phyloP scores from a whole-genome alignment of 768 basidiomycete genomes.

The Cantharellus anzutake region DNA sequence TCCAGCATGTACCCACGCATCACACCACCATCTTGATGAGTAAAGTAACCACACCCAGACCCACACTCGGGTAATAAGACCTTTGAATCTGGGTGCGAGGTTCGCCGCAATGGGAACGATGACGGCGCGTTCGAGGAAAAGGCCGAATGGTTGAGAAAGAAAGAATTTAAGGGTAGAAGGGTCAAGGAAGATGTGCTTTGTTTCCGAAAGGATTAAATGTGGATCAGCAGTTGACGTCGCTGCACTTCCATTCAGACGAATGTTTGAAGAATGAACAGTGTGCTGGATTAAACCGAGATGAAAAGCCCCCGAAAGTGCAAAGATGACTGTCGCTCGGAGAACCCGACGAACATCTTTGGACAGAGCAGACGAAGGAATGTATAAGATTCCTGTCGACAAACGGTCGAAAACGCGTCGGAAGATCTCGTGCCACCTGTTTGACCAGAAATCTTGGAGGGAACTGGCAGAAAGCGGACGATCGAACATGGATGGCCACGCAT shows the following conservation, averaged over 20 bases:
- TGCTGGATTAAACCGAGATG: constrained; percentile 7
- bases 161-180: constrained; percentile 7
- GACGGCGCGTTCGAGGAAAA: constrained; percentile 3
- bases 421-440: constrained; percentile 6
- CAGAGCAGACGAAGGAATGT: not conserved
- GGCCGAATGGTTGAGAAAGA: constrained; percentile 5
- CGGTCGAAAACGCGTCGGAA: constrained; percentile 6
- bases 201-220: not conserved
- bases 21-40: constrained; percentile 5
- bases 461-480: not conserved
- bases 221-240: no score
- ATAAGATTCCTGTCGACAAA: not conserved
- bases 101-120: constrained; percentile 1
- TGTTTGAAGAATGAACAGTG: not conserved
- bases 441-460: constrained; percentile 9
- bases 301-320: constrained; percentile 2
- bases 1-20: constrained; percentile 6
- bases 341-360: not conserved
- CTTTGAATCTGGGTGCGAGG: no score
- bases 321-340: constrained; percentile 1
- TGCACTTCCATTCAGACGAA: no score
- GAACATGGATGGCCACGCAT: constrained; percentile 6
- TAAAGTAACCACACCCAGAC: constrained; percentile 6
- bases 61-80: not conserved
- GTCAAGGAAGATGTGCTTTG: constrained; percentile 1